Percentiles rank a stretch among this genome's conserved stretches.
Conservation (phyloP, 148 eudicot genomes). For the Talinum fruticosum region DNA sequence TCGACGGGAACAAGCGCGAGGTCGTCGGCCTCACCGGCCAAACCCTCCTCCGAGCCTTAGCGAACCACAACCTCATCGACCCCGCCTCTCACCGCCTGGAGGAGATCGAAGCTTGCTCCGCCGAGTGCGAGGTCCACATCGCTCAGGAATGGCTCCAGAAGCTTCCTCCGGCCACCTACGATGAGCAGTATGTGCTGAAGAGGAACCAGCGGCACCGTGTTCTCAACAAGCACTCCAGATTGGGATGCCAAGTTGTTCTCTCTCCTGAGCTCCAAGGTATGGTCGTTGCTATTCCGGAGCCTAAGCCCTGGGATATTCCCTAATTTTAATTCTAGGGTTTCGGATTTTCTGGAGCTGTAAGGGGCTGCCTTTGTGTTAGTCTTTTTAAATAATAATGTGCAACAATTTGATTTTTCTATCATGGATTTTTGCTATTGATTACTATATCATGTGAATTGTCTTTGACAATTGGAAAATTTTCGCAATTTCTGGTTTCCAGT, state of each 20-base stretch:
- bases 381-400: background rate
- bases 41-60: slow-evolving; percentile 65
- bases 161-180: slow-evolving; percentile 64
- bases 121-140: slow-evolving; percentile 96
- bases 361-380: background rate
- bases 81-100: slow-evolving; percentile 89
- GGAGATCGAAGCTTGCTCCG: slow-evolving; percentile 94
- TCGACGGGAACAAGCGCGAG: slow-evolving; percentile 64
- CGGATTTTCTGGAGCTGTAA: background rate
- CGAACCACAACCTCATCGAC: slow-evolving; percentile 71
- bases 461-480: background rate
- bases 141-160: slow-evolving; percentile 93
- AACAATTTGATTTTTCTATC: background rate
- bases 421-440: background rate
- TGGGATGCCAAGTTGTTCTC: slow-evolving; percentile 89
- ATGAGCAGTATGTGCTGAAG: slow-evolving; percentile 74
- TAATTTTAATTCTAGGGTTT: slow-evolving; percentile 31
- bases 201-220: slow-evolving; percentile 56
- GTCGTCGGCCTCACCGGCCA: slow-evolving; percentile 81
- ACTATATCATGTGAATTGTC: background rate
- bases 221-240: slow-evolving; percentile 75
- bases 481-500: background rate
- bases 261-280: slow-evolving; percentile 75
- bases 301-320: slow-evolving; percentile 89
- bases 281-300: slow-evolving; percentile 98